phyloP scores from a whole-genome alignment of 1,284 basidiomycete genomes.

The Trichosporon coremiiforme region DNA sequence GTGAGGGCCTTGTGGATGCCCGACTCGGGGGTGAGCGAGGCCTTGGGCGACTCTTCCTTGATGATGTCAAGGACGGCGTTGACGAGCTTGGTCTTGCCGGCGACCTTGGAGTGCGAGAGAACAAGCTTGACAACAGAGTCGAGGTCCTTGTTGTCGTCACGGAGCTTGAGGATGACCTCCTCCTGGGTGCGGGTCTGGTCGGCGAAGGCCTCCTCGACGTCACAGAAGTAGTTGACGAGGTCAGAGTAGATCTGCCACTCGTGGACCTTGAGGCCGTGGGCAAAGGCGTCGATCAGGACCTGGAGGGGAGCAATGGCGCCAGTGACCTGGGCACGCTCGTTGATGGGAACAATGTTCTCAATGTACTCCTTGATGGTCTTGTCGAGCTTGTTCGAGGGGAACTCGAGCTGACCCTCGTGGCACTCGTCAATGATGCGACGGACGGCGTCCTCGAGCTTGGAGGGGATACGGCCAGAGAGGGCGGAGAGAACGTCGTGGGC shows the following conservation, averaged over 20 bases:
- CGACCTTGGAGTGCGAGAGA: constrained; percentile 92
- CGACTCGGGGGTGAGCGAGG: constrained; percentile 60
- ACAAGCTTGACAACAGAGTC: constrained; percentile 86
- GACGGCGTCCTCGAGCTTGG: constrained; percentile 84
- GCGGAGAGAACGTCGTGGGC: constrained; percentile 81
- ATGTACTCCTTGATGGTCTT: constrained; percentile 74
- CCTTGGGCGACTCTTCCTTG: constrained; percentile 75
- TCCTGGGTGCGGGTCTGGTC: constrained; percentile 75
- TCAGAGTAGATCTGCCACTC: constrained; percentile 64
- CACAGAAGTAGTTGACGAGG: constrained; percentile 56
- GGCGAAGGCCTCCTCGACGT: constrained; percentile 89
- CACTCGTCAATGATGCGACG: constrained; percentile 76
- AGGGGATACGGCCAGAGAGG: constrained; percentile 89
- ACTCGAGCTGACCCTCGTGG: constrained; percentile 74
- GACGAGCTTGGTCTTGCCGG: constrained; percentile 87
- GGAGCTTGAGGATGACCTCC: constrained; percentile 83
- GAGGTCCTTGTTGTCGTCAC: constrained; percentile 90
- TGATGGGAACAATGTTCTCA: constrained; percentile 74
- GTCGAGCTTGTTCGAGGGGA: constrained; percentile 67
- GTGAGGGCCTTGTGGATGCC: constrained; percentile 49
- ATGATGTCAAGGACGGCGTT: constrained; percentile 83
- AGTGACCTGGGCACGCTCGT: constrained; percentile 76
- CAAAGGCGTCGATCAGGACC: constrained; percentile 79
- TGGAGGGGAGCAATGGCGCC: constrained; percentile 71
- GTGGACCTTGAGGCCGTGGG: constrained; percentile 81